These are phyloP conservation scores for Tulasnella sp. DNA, from an alignment of 768 basidiomycete genomes.

Conservation along the genomic window DNA sequence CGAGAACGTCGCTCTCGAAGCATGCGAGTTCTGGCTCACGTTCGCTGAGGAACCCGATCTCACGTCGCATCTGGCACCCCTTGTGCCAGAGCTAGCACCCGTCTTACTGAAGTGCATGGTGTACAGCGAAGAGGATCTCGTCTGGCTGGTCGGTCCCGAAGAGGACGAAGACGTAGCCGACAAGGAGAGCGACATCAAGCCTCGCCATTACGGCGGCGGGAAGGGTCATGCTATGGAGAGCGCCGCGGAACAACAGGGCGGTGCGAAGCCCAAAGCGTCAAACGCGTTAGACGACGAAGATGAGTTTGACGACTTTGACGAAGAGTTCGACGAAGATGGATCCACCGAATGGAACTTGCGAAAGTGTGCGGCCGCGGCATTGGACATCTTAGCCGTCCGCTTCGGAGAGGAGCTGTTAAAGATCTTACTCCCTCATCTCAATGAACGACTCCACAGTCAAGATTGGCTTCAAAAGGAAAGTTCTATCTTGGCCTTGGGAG, in stretches of 20 bases:
- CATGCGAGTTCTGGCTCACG: conserved; percentile 99
- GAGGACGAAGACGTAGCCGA: conserved; percentile 78
- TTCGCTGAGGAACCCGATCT: conserved; percentile 94
- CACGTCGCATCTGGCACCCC: conserved; percentile 69
- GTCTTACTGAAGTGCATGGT: conserved; percentile 96
- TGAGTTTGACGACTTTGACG: conserved; percentile 76
- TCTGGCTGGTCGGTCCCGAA: conserved; percentile 85
- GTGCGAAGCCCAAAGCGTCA: conserved; percentile 9
- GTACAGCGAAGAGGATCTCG: conserved; percentile 90
- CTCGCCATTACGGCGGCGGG: conserved; percentile 67
- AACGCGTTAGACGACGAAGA: conserved; percentile 59
- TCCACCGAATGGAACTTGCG: conserved; percentile 97
- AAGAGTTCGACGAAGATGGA: conserved; percentile 92
- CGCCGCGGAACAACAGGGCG: conserved; percentile 15
- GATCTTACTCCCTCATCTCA: conserved; percentile 77
- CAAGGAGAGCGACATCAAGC: conserved; percentile 92
- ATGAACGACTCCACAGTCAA: conserved; percentile 82
- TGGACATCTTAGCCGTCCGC: conserved; percentile 91
- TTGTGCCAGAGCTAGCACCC: conserved; percentile 85
- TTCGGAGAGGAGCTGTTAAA: conserved; percentile 84
- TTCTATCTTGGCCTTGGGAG: conserved; percentile 89
- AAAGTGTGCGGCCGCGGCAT: conserved; percentile 94
- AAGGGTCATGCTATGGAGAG: conserved; percentile 73
- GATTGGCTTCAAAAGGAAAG: conserved; percentile 96
- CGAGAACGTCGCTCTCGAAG: conserved; percentile 92